Conservation (phyloP, 768 basidiomycete genomes). For the Tephrocybe sp. region DNA sequence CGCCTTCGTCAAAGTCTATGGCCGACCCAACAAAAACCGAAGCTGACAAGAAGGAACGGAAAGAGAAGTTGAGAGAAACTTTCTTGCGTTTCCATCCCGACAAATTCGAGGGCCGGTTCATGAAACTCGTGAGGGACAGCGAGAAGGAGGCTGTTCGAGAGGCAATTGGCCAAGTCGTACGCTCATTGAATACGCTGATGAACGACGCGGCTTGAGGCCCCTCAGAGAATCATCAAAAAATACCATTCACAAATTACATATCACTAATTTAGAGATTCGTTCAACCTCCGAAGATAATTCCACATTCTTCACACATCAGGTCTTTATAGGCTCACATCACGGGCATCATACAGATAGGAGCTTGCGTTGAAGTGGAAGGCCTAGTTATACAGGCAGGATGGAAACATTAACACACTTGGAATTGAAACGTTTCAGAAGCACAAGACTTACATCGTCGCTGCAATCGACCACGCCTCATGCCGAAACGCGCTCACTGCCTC, state of each 20-base stretch:
- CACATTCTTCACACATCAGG: background rate
- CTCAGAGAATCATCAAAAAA: background rate
- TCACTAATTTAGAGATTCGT: background rate
- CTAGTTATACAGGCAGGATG: background rate
- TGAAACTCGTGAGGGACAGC: conserved; percentile 44
- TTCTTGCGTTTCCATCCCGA: conserved; percentile 79
- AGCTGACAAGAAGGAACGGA: conserved; percentile 44
- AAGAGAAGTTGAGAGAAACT: conserved; percentile 65
- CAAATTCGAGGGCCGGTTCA: conserved; percentile 77
- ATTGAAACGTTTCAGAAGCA: background rate
- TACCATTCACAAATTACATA: background rate
- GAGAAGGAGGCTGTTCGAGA: conserved; percentile 56
- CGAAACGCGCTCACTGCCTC: conserved; percentile 72
- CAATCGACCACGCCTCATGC: conserved; percentile 67
- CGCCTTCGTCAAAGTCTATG: conserved; percentile 16
- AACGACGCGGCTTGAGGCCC: conserved; percentile 21
- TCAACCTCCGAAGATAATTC: background rate
- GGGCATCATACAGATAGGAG: conserved; percentile 26
- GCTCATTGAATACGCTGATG: conserved; percentile 61
- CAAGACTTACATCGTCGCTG: conserved; percentile 33
- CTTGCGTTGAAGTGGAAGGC: conserved; percentile 8
- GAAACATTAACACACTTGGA: background rate
- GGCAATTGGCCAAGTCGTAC: conserved; percentile 62
- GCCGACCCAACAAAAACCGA: conserved; percentile 18
- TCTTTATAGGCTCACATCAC: conserved; percentile 19